These are phyloP conservation scores for Ophiostoma triangulosporum DNA, from an alignment of 2,329 filamentous ascomycete genomes.

Conservation along the genomic window DNA sequence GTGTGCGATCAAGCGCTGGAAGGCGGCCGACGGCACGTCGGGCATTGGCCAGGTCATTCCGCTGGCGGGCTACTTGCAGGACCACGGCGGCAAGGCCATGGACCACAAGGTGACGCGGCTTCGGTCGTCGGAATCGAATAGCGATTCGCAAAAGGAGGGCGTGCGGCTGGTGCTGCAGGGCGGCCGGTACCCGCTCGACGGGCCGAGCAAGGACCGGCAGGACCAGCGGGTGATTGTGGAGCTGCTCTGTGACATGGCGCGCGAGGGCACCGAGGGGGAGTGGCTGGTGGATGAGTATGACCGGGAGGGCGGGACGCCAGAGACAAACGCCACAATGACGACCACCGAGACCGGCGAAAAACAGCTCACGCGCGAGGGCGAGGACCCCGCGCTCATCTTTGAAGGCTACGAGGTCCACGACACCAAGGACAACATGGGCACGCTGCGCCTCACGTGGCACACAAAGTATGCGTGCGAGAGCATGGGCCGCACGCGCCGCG, in stretches of 20 bases:
- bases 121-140: conserved; percentile 47
- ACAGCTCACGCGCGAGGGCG: conserved; percentile 39
- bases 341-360: conserved; percentile 24
- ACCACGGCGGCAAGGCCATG: conserved; percentile 43
- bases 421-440: conserved; percentile 30
- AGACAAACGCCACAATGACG: conserved; percentile 21
- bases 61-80: conserved; percentile 58
- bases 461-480: conserved; percentile 77
- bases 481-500: conserved; percentile 26
- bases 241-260: conserved; percentile 64
- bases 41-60: conserved; percentile 47
- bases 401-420: conserved; percentile 56
- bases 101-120: conserved; percentile 55
- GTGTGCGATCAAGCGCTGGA: conserved; percentile 56
- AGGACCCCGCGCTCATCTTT: conserved; percentile 52
- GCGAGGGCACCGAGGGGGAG: conserved; percentile 62
- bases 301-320: conserved; percentile 18
- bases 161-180: conserved; percentile 54
- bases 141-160: conserved; percentile 57
- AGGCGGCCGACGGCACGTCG: conserved; percentile 32
- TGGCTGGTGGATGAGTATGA: conserved; percentile 43
- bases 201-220: conserved; percentile 28
- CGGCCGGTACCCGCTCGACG: conserved; percentile 40
- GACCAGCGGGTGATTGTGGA: conserved; percentile 68
- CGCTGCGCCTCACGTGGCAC: conserved; percentile 64